Percentiles rank a stretch among this genome's conserved stretches.
Conservation (phyloP, 2,329 filamentous ascomycete genomes). For the Teratosphaeria pseudoeucalypti region DNA sequence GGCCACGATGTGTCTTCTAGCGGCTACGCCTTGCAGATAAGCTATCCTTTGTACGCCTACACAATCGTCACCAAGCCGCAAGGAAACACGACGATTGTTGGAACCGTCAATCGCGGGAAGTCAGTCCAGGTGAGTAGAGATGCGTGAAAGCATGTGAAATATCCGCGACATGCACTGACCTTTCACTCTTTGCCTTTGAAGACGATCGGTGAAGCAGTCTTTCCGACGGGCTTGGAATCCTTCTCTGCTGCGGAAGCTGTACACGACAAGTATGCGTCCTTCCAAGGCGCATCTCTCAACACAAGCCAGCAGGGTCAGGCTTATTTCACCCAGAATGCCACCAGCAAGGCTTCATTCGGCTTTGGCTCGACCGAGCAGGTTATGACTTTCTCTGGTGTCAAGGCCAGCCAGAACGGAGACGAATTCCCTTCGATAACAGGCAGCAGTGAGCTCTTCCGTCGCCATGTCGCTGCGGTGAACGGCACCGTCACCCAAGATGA, state of each 20-base stretch:
- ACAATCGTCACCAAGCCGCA: slow-evolving; percentile 37
- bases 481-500: slow-evolving; percentile 42
- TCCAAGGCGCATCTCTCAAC: slow-evolving; percentile 32
- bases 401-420: slow-evolving; percentile 7
- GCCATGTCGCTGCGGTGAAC: slow-evolving; percentile 48
- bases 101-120: slow-evolving; percentile 40
- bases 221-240: slow-evolving; percentile 52
- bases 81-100: slow-evolving; percentile 36
- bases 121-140: slow-evolving; percentile 28
- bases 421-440: slow-evolving; percentile 9
- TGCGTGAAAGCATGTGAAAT: too few relatives aligned
- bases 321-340: slow-evolving; percentile 40
- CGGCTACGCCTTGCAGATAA: slow-evolving; percentile 37
- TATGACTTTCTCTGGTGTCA: slow-evolving; percentile 44
- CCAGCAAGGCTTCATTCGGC: slow-evolving; percentile 39
- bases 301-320: slow-evolving; percentile 52
- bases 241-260: slow-evolving; percentile 30
- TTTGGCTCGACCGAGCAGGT: slow-evolving; percentile 48
- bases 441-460: slow-evolving; percentile 43
- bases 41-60: slow-evolving; percentile 52
- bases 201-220: slow-evolving; percentile 35
- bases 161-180: too few relatives aligned
- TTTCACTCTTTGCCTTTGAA: too few relatives aligned
- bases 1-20: slow-evolving; percentile 36
- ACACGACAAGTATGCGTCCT: slow-evolving; percentile 5